Conservation (phyloP, 140 eudicot genomes). For the Senecio squalidus region DNA sequence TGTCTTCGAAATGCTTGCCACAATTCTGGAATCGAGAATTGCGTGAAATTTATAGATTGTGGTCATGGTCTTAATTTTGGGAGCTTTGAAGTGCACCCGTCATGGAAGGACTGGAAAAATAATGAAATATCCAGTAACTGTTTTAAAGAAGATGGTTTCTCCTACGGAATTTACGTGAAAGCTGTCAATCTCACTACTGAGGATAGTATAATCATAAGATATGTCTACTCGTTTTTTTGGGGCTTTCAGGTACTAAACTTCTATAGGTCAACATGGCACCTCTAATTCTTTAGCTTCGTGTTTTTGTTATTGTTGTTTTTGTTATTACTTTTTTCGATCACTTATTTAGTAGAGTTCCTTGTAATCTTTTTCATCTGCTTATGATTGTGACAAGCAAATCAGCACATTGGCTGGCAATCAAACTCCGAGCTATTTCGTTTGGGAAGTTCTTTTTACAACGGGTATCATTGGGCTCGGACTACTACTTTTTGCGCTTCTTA, state of each 20-base stretch:
- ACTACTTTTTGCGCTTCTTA: constrained; percentile 69
- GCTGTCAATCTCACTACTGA: constrained; percentile 59
- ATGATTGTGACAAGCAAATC: constrained; percentile 50
- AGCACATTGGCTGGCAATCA: constrained; percentile 88
- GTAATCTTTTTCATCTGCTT: background rate
- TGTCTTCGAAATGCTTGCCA: constrained; percentile 74
- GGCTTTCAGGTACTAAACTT: constrained; percentile 75
- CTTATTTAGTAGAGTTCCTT: background rate
- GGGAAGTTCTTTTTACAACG: constrained; percentile 87
- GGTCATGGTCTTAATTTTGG: constrained; percentile 37
- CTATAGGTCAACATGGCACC: background rate
- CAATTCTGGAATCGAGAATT: constrained; percentile 8
- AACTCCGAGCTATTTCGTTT: constrained; percentile 62
- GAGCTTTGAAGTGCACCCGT: background rate
- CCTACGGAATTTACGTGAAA: constrained; percentile 61
- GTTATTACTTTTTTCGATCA: too few species aligned
- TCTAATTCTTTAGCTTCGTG: too few species aligned
- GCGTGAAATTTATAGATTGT: constrained; percentile 59
- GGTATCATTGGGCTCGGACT: constrained; percentile 71
- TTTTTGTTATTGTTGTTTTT: too few species aligned
- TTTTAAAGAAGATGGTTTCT: constrained; percentile 41
- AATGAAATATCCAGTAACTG: constrained; percentile 40
- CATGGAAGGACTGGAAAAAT: constrained; percentile 48
- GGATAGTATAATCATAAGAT: constrained; percentile 45
- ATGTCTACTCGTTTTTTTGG: constrained; percentile 81